phyloP scores from a whole-genome alignment of 495 filamentous ascomycete species.

The Choiromyces venosus region DNA sequence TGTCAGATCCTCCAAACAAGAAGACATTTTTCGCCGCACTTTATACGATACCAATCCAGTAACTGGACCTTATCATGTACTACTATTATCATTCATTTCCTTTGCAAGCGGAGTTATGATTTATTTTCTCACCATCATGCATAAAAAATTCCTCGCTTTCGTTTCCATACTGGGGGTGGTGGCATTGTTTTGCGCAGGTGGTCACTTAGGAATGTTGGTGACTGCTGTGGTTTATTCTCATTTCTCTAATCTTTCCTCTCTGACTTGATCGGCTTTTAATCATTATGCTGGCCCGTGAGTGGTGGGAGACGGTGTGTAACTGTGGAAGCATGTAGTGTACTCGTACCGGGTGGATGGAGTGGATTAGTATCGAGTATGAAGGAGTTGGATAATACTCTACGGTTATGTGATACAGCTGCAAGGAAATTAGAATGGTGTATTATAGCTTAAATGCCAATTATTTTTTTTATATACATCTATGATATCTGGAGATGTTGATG shows the following conservation, averaged over 20 bases:
- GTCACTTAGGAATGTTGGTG: not conserved
- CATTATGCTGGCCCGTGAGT: not conserved
- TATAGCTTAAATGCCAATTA: not conserved
- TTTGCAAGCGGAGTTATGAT: not conserved
- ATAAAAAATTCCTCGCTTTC: not conserved
- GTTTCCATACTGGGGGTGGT: not conserved
- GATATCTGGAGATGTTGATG: not conserved
- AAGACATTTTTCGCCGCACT: not conserved
- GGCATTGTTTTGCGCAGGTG: not conserved
- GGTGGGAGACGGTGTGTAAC: not conserved
- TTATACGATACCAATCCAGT: not conserved
- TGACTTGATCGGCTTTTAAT: too few relatives aligned
- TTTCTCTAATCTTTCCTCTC: not conserved
- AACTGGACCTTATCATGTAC: not conserved
- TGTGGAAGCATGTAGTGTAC: not conserved
- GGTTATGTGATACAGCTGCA: not conserved
- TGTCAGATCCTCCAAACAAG: not conserved
- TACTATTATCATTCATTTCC: not conserved
- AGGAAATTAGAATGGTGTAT: not conserved
- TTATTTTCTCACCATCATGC: not conserved
- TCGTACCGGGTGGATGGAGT: not conserved
- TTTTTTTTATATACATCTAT: too few relatives aligned
- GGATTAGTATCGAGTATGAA: not conserved
- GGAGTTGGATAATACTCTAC: not conserved
- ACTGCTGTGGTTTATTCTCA: not conserved